Conservation (phyloP, 257 asterid genomes). For the Penstemon davidsonii region DNA sequence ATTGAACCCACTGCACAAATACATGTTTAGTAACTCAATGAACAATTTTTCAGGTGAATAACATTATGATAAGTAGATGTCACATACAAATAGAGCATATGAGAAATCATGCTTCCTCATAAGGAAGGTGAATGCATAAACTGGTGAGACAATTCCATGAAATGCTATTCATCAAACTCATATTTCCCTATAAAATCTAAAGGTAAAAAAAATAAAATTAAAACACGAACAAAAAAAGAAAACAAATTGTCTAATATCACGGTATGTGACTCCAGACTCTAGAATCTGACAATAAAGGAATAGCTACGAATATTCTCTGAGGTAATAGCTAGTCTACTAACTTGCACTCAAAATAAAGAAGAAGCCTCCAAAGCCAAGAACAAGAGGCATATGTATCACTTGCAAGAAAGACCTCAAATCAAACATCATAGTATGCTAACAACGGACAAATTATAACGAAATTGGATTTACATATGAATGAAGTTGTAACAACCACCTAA, state of each 20-base stretch:
- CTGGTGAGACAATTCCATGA: constrained; percentile 9
- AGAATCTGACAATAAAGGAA: too few relatives aligned
- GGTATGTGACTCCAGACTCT: too few relatives aligned
- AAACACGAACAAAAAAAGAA: constrained; percentile 7
- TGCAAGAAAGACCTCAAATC: too few relatives aligned
- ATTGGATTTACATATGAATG: too few relatives aligned
- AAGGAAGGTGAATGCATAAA: constrained; percentile 14
- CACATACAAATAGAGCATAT: constrained; percentile 57
- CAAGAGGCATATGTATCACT: too few relatives aligned
- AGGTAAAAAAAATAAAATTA: constrained; percentile 7
- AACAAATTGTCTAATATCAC: neutral
- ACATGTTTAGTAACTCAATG: constrained; percentile 26
- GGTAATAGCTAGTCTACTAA: too few relatives aligned
- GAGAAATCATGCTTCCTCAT: constrained; percentile 23
- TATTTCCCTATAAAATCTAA: constrained; percentile 12
- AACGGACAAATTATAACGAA: too few relatives aligned
- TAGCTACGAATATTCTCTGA: too few relatives aligned
- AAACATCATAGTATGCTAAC: too few relatives aligned
- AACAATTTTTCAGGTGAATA: constrained; percentile 15
- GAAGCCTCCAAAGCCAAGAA: too few relatives aligned
- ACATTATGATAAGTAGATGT: constrained; percentile 19
- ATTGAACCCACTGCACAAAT: constrained; percentile 91
- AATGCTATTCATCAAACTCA: constrained; percentile 20
- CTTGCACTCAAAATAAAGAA: too few relatives aligned
- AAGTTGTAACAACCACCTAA: too few relatives aligned